Conservation (phyloP, 148 eudicot genomes). For the Fagopyrum tataricum region DNA sequence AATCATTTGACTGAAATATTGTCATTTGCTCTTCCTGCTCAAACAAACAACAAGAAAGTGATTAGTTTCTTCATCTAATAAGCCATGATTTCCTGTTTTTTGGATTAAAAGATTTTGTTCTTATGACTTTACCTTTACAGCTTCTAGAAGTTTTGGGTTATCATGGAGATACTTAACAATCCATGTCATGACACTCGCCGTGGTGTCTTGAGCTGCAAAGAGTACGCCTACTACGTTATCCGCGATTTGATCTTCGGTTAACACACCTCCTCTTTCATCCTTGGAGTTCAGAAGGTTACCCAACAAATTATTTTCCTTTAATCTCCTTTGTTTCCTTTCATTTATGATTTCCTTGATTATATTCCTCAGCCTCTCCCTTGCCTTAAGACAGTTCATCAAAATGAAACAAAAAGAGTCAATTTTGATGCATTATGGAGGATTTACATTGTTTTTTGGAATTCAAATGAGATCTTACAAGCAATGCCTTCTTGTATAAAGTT, state of each 20-base stretch:
- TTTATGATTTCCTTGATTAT: conserved; percentile 25
- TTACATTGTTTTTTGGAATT: not conserved
- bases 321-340: conserved; percentile 27
- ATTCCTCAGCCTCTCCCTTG: conserved; percentile 30
- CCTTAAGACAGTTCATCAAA: conserved; percentile 16
- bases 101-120: not conserved
- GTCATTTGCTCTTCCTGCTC: conserved; percentile 41
- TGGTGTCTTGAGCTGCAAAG: conserved; percentile 59
- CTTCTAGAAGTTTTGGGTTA: conserved; percentile 33
- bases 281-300: conserved; percentile 29
- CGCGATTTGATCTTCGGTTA: conserved; percentile 42
- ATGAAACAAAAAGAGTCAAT: not conserved
- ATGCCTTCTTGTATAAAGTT: conserved; percentile 38
- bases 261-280: conserved; percentile 26
- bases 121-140: conserved; percentile 32
- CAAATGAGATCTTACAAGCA: conserved; percentile 24
- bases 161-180: conserved; percentile 46
- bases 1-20: conserved; percentile 27
- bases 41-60: conserved; percentile 5
- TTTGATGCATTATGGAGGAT: not conserved
- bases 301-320: conserved; percentile 25
- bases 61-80: not conserved
- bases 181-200: conserved; percentile 62
- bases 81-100: not conserved
- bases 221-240: conserved; percentile 59